phyloP scores from a whole-genome alignment of 805 yeast genomes.

The Lipomyces yamadae region DNA sequence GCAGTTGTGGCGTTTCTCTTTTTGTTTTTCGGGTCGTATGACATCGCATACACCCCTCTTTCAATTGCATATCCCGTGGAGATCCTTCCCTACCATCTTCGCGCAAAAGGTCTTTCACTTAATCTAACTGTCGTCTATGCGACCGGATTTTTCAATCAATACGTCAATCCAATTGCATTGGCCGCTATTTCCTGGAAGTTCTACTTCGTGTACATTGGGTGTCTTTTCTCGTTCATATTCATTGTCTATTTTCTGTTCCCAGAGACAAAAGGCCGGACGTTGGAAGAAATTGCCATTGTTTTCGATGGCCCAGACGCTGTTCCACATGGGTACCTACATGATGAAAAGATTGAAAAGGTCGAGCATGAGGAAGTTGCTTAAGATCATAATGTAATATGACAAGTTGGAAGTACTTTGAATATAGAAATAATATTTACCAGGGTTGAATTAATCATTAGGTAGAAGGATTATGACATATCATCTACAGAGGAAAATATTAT shows the following conservation, averaged over 20 bases:
- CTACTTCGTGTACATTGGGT: constrained; percentile 53
- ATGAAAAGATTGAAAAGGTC: no score
- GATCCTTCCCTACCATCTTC: constrained; percentile 38
- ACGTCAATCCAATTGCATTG: constrained; percentile 50
- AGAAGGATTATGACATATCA: no score
- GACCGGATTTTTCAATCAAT: constrained; percentile 40
- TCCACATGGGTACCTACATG: no score
- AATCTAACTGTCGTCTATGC: constrained; percentile 10
- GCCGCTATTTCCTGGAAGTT: constrained; percentile 52
- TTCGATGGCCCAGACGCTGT: constrained; percentile 43
- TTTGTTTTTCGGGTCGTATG: constrained; percentile 47
- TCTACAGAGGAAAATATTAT: no score
- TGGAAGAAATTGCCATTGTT: constrained; percentile 57
- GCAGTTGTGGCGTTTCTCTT: constrained; percentile 60
- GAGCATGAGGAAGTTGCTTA: no score
- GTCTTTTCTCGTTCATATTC: constrained; percentile 40
- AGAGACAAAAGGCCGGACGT: constrained; percentile 52
- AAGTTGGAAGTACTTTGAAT: no score
- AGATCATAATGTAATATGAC: no score
- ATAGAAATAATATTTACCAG: no score
- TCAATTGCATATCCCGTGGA: constrained; percentile 47
- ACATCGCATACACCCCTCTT: constrained; percentile 45
- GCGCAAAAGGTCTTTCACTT: constrained; percentile 49
- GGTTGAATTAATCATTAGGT: no score
- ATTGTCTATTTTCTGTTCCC: constrained; percentile 48